These are phyloP conservation scores for Mallotus nudiflorus DNA, from an alignment of 345 rosid species.

Conservation along the genomic window DNA sequence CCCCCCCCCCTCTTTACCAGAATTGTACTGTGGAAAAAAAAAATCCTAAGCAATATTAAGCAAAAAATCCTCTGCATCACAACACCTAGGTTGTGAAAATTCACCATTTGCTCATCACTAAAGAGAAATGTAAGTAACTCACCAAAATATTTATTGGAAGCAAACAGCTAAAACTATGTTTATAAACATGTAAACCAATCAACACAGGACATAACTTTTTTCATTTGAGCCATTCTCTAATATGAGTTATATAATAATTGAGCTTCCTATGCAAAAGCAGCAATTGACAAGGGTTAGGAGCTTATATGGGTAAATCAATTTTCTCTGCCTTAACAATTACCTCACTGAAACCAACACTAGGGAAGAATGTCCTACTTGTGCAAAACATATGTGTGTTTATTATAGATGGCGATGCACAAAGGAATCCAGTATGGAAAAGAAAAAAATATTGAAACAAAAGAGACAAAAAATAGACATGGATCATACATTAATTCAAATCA, in stretches of 20 bases:
- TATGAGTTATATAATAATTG: neutral
- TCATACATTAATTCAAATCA: no score
- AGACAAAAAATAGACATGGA: no score
- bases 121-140: neutral
- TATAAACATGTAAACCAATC: neutral
- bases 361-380: neutral
- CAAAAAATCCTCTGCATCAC: neutral
- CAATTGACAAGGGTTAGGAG: neutral
- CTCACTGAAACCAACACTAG: neutral
- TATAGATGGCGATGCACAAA: neutral
- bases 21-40: neutral
- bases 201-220: neutral
- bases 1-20: no score
- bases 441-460: no score
- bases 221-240: neutral
- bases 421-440: no score
- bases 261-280: neutral
- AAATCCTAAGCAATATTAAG: slow-evolving; percentile 3
- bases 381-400: neutral
- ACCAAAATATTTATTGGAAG: neutral
- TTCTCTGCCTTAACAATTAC: neutral
- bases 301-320: neutral
- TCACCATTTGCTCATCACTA: neutral
- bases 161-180: neutral
- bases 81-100: neutral